phyloP scores from a whole-genome alignment of 805 yeast species.

The Candida orba region DNA sequence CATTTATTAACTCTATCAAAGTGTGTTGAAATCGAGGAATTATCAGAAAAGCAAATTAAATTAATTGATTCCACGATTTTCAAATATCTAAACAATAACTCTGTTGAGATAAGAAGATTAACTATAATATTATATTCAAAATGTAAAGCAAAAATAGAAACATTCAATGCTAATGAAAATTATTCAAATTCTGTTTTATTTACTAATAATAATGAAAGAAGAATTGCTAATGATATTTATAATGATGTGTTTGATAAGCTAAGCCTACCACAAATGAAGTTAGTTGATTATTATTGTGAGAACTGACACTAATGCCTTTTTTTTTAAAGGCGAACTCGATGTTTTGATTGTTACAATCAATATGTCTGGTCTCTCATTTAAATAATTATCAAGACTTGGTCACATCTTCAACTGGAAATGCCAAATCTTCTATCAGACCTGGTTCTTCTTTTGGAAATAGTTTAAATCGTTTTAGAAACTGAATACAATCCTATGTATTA shows the following conservation, averaged over 20 bases:
- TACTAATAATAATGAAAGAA: conserved; percentile 7
- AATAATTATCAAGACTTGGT: too few species aligned
- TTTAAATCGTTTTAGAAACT: background rate
- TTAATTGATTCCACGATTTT: conserved; percentile 17
- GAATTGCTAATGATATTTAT: conserved; percentile 20
- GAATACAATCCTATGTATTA: too few species aligned
- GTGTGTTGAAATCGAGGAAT: conserved; percentile 13
- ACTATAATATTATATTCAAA: conserved; percentile 21
- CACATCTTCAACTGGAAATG: background rate
- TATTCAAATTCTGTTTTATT: conserved; percentile 10
- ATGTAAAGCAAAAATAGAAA: conserved; percentile 18
- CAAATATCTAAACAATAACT: conserved; percentile 13
- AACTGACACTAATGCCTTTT: conserved; percentile 5
- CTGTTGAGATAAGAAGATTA: conserved; percentile 23
- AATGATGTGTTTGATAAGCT: conserved; percentile 31
- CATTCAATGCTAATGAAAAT: conserved; percentile 9
- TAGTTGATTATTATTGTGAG: conserved; percentile 38
- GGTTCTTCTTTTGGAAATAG: conserved; percentile 14
- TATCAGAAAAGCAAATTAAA: conserved; percentile 13
- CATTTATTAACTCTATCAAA: conserved; percentile 15
- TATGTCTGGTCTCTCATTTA: too few species aligned
- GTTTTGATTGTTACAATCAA: too few species aligned
- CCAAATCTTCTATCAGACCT: conserved; percentile 11
- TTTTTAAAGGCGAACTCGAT: too few species aligned
- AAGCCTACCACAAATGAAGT: conserved; percentile 35